Evolutionary conservation across 805 yeast genomes (phyloP).

Genomic region (Candida multigemmis): DNA sequence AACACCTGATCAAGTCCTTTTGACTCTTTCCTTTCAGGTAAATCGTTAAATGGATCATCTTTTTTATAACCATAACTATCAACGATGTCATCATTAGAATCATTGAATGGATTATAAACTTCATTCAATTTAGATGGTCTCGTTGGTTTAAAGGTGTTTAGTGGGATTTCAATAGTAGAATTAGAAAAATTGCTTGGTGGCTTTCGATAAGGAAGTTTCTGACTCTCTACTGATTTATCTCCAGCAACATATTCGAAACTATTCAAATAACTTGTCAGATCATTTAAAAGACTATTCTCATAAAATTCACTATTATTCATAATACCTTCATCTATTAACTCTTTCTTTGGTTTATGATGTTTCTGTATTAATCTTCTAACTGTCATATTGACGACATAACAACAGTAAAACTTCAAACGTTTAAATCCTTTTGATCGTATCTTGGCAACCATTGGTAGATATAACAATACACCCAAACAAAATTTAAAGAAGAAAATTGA

Average conservation of each 20-base stretch:
- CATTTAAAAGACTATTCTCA: conserved; percentile 17
- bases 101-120: conserved; percentile 2
- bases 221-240: too few relatives aligned
- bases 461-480: conserved; percentile 42
- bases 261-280: conserved; percentile 2
- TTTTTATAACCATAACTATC: too few relatives aligned
- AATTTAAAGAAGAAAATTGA: conserved; percentile 52
- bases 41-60: too few relatives aligned
- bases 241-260: too few relatives aligned
- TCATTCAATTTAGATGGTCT: too few relatives aligned
- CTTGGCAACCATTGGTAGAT: conserved; percentile 42
- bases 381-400: conserved; percentile 46
- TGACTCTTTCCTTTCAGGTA: too few relatives aligned
- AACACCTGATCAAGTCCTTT: too few relatives aligned
- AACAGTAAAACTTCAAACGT: conserved; percentile 53
- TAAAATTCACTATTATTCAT: conserved; percentile 14
- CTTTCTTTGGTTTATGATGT: conserved; percentile 26
- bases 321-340: conserved; percentile 21
- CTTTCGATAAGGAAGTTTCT: too few relatives aligned
- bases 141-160: too few relatives aligned
- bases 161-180: too few relatives aligned
- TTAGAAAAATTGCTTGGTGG: background rate
- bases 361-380: conserved; percentile 43
- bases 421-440: conserved; percentile 26
- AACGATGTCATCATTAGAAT: too few relatives aligned